Base-by-base conservation (phyloP, 257 asterid species). In the Gardenia jasminoides region DNA sequence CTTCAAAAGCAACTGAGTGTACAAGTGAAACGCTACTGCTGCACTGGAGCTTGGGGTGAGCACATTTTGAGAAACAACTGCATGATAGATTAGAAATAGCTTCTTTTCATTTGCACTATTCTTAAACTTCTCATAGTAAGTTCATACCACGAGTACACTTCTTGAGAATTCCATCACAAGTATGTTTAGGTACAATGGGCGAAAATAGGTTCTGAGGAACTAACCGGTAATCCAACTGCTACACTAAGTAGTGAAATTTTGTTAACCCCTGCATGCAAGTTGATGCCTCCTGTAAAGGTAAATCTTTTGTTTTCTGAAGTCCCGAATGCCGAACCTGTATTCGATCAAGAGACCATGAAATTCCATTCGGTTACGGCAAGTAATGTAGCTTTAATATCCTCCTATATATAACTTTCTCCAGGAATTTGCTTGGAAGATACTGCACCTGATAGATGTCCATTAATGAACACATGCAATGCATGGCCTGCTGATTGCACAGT, bases 281-380 rank as follows among this genome's bases (percentile, higher is more conserved):
- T 82, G 82, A 88, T 91, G 70, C 85, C 76, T 79, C 87, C 85
- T 0, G 91, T 77, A 85, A 87, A 91, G 17, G 92, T 84, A 75
- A 92, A 83, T 80, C 78, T 83, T 65, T 77, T 86, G 90, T 84
- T 81, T 56, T 75, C 88, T 22, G 80, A 86, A 79, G 83, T 84
- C n/a, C 99, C 99, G 82, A 85, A 93, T 6, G 88, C 90, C 15
- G 99, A 93, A 64, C 98, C 99, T 95, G 96, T 30, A 68, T 61
- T 67, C 39, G 56, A 26, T 0, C 72, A 71, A 43, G 19, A 79
- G 71, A 76, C 68, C 54, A 76, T 61, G 41, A 3, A 77, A 36
- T 28, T 65, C 72, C 39, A 26, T 82, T 33, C 22, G 41, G 36
- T 28, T 52, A 61, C 33, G 16, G 47, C 30, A 33, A 28, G 13